These are phyloP conservation scores for Ramaria sp. DNA, from an alignment of 768 basidiomycete species.

Conservation along the genomic window DNA sequence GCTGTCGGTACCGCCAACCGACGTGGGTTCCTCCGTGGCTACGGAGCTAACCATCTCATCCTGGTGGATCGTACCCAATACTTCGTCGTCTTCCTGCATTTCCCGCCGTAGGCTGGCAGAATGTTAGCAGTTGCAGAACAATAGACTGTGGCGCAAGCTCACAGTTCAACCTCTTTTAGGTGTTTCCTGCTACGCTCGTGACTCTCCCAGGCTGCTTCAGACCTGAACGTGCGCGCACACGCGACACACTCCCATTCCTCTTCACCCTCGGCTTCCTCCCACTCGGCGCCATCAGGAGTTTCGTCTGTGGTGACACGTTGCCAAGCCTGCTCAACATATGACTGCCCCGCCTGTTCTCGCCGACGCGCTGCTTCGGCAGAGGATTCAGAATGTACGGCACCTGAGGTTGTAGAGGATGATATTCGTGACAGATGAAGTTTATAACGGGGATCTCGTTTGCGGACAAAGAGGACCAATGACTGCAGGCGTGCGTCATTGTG, in stretches of 20 bases:
- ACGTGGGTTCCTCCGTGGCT: neutral
- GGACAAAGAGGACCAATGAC: conserved; percentile 66
- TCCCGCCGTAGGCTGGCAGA: conserved; percentile 46
- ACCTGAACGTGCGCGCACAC: conserved; percentile 80
- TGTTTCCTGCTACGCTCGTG: conserved; percentile 96
- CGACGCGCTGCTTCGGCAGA: conserved; percentile 17
- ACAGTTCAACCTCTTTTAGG: conserved; percentile 71
- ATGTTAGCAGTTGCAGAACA: neutral
- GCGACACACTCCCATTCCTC: conserved; percentile 96
- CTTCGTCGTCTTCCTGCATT: conserved; percentile 68
- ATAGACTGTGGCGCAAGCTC: conserved; percentile 9
- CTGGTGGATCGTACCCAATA: conserved; percentile 37
- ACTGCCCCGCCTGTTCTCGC: conserved; percentile 22
- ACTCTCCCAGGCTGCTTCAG: conserved; percentile 91
- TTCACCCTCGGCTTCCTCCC: conserved; percentile 61
- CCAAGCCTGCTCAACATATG: conserved; percentile 85
- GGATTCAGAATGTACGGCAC: conserved; percentile 14
- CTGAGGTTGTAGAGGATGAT: conserved; percentile 27
- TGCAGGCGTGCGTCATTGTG: conserved; percentile 17
- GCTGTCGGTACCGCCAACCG: neutral
- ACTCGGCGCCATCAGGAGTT: conserved; percentile 48
- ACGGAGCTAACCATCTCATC: neutral
- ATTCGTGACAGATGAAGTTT: conserved; percentile 47
- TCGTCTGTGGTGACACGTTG: conserved; percentile 46
- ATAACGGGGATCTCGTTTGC: conserved; percentile 86